These are phyloP conservation scores for Hortiboletus rubellus DNA, from an alignment of 1,284 basidiomycete genomes.

Conservation along the genomic window DNA sequence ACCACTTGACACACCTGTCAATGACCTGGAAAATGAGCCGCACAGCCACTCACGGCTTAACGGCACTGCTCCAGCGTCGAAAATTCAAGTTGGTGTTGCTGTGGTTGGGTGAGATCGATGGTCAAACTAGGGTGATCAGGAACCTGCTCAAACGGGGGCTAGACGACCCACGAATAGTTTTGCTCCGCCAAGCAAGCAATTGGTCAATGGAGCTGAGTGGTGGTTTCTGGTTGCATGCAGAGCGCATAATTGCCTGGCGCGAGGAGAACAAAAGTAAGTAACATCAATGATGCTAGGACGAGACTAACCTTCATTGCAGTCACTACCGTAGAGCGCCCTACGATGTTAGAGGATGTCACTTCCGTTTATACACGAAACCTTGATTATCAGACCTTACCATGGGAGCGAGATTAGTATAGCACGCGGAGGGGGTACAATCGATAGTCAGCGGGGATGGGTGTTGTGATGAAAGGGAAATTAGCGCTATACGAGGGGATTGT, in stretches of 20 bases:
- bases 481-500: no score
- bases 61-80: background rate
- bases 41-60: background rate
- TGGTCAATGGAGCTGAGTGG: background rate
- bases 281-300: background rate
- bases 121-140: background rate
- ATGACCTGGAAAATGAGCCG: background rate
- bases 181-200: background rate
- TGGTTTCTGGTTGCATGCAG: background rate
- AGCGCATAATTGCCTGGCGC: background rate
- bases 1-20: background rate
- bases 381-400: background rate
- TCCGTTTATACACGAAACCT: background rate
- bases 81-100: background rate
- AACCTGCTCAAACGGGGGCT: background rate
- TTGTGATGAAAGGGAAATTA: no score
- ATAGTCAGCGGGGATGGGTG: no score
- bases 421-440: no score
- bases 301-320: background rate
- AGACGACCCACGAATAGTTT: background rate
- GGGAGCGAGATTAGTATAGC: background rate
- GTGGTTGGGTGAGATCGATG: background rate
- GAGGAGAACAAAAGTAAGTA: constrained; percentile 3
- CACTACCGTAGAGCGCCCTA: background rate
- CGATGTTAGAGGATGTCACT: background rate